Base-by-base conservation (phyloP, 441 rosid species). In the Lepidium campestre region DNA sequence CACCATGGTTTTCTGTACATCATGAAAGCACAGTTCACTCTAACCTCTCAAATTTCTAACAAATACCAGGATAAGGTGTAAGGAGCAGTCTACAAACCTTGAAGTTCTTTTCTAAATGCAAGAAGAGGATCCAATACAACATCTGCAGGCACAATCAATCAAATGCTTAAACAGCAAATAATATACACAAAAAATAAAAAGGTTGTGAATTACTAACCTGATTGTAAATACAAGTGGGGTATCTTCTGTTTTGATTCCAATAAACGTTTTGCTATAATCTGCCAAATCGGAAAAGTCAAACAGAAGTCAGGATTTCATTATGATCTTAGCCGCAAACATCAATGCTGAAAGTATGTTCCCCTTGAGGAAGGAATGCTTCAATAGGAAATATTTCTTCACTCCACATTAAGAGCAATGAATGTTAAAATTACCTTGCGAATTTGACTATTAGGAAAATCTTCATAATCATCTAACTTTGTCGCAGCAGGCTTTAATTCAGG, bases 41-140 rank as follows among this genome's bases (percentile, higher is more conserved):
- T 14, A 56, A 68, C 72, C 54, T 52, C 63, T 60, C 70, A 72
- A 68, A 10, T 13, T 62, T 22, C 42, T 53, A 48, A 56, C 41
- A 68, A 32, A 1, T 27, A 63, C 22, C 46, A 25, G 34, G 14
- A 50, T 25, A 63, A 57, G 44, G 36, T 54, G 49, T 35, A 78
- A 78, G 50, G 36, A 68, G 70, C 44, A 63, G 62, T 73, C 34
- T 20, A 59, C 54, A 79, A 79, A 91, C 98, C 98, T 83, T 83
- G 90, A 67, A 94, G 89, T 66, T 94, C 93, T 70, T 86, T 91
- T 77, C 98, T 82, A 71, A 94, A 94, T 63, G 86, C 78, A 78
- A 94, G 93, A 73, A 94, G 90, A 77, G 97, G 96, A 83, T 89
- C 98, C 89, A 91, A 70, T 60, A 86, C 74, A 72, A 94, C 96